These are phyloP conservation scores for Acacia pycnantha DNA, from an alignment of 331 rosid species.

Conservation along the genomic window DNA sequence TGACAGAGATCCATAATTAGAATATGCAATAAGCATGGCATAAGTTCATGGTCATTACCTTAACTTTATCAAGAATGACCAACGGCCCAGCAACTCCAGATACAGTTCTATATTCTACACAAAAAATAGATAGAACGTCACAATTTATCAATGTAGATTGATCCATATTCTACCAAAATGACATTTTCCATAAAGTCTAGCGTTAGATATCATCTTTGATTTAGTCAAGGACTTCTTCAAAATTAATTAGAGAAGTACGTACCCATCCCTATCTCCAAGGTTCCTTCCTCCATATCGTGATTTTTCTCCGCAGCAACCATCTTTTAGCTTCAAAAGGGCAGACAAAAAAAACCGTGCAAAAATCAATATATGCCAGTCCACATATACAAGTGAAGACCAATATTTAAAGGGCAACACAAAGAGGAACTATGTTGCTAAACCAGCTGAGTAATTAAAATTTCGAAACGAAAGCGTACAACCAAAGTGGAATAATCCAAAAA, in stretches of 20 bases:
- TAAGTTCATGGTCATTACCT: conserved; percentile 51
- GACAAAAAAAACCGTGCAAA: conserved; percentile 9
- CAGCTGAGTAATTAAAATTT: not conserved
- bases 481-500: conserved; percentile 13
- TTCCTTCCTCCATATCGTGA: conserved; percentile 62
- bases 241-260: conserved; percentile 32
- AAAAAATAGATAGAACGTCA: conserved; percentile 14
- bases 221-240: not conserved
- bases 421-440: not conserved
- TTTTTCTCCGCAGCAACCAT: conserved; percentile 70
- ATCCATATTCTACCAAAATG: conserved; percentile 13
- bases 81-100: conserved; percentile 99
- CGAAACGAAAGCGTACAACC: not conserved
- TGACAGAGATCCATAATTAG: conserved; percentile 8
- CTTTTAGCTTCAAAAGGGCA: conserved; percentile 44
- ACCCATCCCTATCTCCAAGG: conserved; percentile 97
- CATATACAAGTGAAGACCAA: conserved; percentile 19
- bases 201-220: not conserved
- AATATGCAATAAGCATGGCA: conserved; percentile 2
- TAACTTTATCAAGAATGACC: conserved; percentile 97
- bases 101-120: conserved; percentile 95
- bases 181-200: not conserved
- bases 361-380: conserved; percentile 25
- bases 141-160: conserved; percentile 12
- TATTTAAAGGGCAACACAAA: not conserved